Evolutionary conservation across 176 grass and related monocot species (phyloP), one percentile per base, ranked within the genome.

Genomic region (Carex cristatella): DNA sequence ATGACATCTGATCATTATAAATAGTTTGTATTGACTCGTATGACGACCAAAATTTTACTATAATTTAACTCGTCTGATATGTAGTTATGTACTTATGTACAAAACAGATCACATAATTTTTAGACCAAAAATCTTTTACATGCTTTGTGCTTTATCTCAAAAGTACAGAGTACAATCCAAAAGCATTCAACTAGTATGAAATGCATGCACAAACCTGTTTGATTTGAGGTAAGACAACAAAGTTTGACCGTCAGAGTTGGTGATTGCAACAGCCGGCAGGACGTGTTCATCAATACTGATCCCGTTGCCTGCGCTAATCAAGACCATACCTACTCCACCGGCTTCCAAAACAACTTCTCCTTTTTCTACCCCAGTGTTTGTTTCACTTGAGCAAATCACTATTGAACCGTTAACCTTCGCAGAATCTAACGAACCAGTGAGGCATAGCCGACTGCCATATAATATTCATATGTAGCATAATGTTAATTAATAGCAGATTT

Each of bases 321-420:
- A 85, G 68, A 97, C 42, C 91, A 94, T 87, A 7, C 82, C 94
- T 7, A 66, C 83, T 27, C 85, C 91, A 2, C 90, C 88, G 49
- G 88, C 91, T 1, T 53, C 85, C 5, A 79, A 65, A 12, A 97
- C 85, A 2, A 60, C 40, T 72, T 90, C 91, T 14, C 91, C 88
- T 70, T 92, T 97, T 18, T 88, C 84, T 10, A 87, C 86, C 31
- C 84, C 82, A 8, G 67, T 7, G 19, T 1, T 85, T 7, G 0
- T 54, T 37, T 91, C 94, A 74, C 79, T 84, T 35, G 88, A 0
- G 79, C 91, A 97, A 68, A 90, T 91, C 23, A 97, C 91, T 35
- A 97, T 90, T 44, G 87, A 94, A 7, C 88, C 91, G 7, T 1
- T 92, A 31, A 81, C 85, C 86, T 94, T 94, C 12, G 42, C 73